Evolutionary conservation across 2,329 filamentous ascomycete genomes (phyloP), one percentile per base, ranked within the genome.

Genomic region (Cryphonectria japonica): DNA sequence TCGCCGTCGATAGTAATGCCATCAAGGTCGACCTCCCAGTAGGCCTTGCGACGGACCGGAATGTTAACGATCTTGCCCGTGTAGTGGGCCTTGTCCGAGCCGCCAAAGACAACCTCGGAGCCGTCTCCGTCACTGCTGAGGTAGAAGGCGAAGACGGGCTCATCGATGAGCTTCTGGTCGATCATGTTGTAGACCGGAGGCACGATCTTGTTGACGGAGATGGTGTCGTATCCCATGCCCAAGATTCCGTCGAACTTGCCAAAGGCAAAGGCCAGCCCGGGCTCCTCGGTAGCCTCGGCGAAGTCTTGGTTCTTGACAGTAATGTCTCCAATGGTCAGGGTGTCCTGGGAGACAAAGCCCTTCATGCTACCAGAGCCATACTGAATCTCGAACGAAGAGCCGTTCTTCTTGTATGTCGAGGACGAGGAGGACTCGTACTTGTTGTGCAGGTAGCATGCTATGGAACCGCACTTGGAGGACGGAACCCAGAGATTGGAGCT

Each of bases 401-500:
- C 97, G 80, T 99, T 99, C 87, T 92, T 89, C 90, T 97, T 93
- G 89, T 95, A 97, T 65, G 93, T 93, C 29, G 91, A 95, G 64
- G 97, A 99, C 5, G 90, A 85, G 52, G 91, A 92, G 71, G 94
- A 96, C 84, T 98, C 94, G 85, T 98, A 99, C 86, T 97, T 99
- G 83, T 84, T 91, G 88, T 99, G 96, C 72, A 99, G 90, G 85
- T 95, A 99, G 89, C 96, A 99, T 75, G 96, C 97, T 79, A 99
- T 99, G 80, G 95, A 98, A 80, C 89, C 91, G 83, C 97, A 99
- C 79, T 94, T 87, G 70, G 89, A 86, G 34, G 95, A 97, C 54
- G 97, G 97, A 72, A 99, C 95, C 97, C 97, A 99, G 74, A 99
- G 89, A 87, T 99, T 99, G 82, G 96, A 98, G 88, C 94, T 98